phyloP scores from a whole-genome alignment of 495 filamentous ascomycete species.

The Xylaria scruposa region DNA sequence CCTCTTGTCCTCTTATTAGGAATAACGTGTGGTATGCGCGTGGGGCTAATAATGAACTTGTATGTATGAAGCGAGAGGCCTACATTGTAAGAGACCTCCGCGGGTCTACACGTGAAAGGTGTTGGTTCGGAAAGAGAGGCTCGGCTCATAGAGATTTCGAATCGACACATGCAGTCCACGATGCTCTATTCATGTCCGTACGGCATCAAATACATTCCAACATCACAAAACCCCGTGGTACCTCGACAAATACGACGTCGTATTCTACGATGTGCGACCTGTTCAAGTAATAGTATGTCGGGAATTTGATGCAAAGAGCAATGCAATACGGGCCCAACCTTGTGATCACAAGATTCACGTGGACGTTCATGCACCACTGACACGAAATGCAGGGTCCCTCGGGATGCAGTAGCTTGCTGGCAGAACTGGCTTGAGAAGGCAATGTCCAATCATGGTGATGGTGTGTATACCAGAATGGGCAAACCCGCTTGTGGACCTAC shows the following conservation, averaged over 20 bases:
- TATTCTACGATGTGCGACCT: background rate
- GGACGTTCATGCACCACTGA: constrained; percentile 11
- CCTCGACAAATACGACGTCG: background rate
- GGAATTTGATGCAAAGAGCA: constrained; percentile 1
- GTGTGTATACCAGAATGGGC: background rate
- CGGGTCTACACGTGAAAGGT: background rate
- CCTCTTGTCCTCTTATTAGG: background rate
- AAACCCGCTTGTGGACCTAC: background rate
- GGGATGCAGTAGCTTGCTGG: background rate
- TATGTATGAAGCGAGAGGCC: background rate
- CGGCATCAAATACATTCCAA: background rate
- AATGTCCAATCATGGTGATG: constrained; percentile 15
- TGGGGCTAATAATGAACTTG: background rate
- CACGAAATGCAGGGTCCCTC: constrained; percentile 21
- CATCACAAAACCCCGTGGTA: background rate
- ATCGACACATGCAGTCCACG: background rate
- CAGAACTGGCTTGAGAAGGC: background rate
- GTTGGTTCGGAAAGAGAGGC: background rate
- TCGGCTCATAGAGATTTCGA: background rate
- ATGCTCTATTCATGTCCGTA: background rate
- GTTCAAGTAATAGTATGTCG: background rate
- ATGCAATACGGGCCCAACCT: constrained; percentile 16
- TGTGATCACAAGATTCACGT: constrained; percentile 17
- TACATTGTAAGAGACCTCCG: background rate
- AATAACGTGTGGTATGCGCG: background rate